Evolutionary conservation across 2,329 filamentous ascomycete genomes (phyloP).

Genomic region (Neurospora crassa): DNA sequence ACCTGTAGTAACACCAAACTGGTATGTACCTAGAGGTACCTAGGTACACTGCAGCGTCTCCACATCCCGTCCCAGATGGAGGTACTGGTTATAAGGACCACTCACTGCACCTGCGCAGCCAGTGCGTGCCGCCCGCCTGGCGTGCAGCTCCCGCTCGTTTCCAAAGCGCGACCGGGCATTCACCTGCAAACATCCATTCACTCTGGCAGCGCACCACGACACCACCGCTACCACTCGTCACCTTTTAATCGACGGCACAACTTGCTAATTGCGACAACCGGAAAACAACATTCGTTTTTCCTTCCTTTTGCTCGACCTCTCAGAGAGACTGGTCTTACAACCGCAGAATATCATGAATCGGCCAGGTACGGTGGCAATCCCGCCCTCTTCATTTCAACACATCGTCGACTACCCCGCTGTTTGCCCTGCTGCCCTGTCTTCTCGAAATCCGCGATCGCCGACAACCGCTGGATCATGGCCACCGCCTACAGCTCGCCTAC

Average conservation of each 20-base stretch:
- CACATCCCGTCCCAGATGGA: neutral
- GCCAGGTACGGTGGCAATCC: conserved; percentile 41
- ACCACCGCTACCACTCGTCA: neutral
- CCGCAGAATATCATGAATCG: conserved; percentile 40
- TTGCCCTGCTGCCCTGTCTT: conserved; percentile 1
- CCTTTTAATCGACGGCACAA: neutral
- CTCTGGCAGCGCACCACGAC: neutral
- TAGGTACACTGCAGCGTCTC: neutral
- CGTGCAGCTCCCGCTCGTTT: neutral
- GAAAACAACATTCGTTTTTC: neutral
- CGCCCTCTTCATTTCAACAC: conserved; percentile 11
- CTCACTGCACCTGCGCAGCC: neutral
- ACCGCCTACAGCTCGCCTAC: neutral
- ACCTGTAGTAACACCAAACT: neutral
- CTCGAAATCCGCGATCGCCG: neutral
- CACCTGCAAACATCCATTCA: neutral
- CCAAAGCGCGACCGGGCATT: neutral
- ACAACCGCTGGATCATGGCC: neutral
- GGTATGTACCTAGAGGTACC: neutral
- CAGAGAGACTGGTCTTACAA: neutral
- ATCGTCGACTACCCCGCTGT: conserved; percentile 9
- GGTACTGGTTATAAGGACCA: neutral
- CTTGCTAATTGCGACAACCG: neutral
- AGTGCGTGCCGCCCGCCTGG: neutral
- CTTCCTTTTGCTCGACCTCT: neutral